Conservation (phyloP, 371 early-diverging fungal genomes). For the Mortierella sp. region DNA sequence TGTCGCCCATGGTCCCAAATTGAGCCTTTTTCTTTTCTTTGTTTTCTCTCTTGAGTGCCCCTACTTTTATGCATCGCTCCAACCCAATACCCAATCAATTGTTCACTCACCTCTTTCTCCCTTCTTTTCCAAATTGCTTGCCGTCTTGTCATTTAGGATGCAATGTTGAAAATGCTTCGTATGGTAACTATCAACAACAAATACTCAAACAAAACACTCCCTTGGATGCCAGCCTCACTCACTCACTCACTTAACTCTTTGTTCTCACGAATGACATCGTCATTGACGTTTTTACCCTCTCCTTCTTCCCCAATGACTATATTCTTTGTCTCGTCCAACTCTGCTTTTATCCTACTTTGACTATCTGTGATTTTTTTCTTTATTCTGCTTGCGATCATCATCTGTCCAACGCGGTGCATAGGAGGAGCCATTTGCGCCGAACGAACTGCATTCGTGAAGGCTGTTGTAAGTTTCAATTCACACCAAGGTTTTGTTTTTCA, state of each 20-base stretch:
- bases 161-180: slow-evolving; percentile 89
- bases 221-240: background rate
- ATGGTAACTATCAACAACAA: slow-evolving; percentile 62
- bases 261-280: background rate
- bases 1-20: background rate
- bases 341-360: background rate
- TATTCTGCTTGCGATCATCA: slow-evolving; percentile 8
- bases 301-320: background rate
- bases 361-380: background rate
- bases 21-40: background rate
- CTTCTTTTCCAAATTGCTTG: background rate
- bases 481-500: background rate
- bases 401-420: slow-evolving; percentile 40
- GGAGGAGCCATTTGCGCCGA: slow-evolving; percentile 88
- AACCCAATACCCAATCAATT: background rate
- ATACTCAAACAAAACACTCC: background rate
- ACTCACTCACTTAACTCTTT: background rate
- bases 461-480: slow-evolving; percentile 68
- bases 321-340: background rate
- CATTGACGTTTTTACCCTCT: background rate
- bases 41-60: background rate
- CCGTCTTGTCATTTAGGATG: slow-evolving; percentile 65
- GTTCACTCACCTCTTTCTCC: background rate
- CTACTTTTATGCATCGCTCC: background rate
- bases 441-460: slow-evolving; percentile 87